Evolutionary conservation across 306 rosid genomes (phyloP).

Genomic region (Potentilla sterilis): DNA sequence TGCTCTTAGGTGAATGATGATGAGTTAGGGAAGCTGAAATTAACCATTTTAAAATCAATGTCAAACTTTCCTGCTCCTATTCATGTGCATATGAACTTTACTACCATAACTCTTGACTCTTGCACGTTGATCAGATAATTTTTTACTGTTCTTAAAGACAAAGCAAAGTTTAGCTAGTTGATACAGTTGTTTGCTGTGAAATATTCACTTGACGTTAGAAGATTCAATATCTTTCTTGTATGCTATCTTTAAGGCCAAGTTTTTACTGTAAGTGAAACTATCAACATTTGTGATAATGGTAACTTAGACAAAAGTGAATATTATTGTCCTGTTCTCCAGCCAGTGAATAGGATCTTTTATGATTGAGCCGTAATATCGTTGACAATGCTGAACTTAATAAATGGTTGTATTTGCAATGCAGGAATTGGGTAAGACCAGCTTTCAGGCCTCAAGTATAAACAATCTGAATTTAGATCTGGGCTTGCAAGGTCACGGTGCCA

Average conservation of each 20-base stretch:
- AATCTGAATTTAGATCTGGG: constrained; percentile 52
- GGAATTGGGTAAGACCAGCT: constrained; percentile 7
- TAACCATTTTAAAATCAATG: neutral
- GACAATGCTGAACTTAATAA: neutral
- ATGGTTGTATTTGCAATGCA: neutral
- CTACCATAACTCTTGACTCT: neutral
- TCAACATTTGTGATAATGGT: neutral
- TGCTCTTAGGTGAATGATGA: too few relatives aligned
- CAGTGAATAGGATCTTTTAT: neutral
- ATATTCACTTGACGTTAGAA: neutral
- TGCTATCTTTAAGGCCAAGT: too few relatives aligned
- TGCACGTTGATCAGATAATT: neutral
- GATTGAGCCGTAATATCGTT: neutral
- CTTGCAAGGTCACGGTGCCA: constrained; percentile 35
- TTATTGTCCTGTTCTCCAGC: neutral
- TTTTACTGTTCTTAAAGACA: neutral
- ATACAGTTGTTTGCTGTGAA: neutral
- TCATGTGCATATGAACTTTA: neutral
- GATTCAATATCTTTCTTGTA: neutral
- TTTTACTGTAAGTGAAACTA: neutral
- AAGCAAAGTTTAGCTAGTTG: neutral
- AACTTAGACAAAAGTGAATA: neutral
- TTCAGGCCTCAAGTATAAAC: constrained; percentile 39
- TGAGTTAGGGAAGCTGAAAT: neutral
- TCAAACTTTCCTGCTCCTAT: neutral